phyloP scores from a whole-genome alignment of 2,329 filamentous ascomycete genomes.

The Calonectria naviculata region DNA sequence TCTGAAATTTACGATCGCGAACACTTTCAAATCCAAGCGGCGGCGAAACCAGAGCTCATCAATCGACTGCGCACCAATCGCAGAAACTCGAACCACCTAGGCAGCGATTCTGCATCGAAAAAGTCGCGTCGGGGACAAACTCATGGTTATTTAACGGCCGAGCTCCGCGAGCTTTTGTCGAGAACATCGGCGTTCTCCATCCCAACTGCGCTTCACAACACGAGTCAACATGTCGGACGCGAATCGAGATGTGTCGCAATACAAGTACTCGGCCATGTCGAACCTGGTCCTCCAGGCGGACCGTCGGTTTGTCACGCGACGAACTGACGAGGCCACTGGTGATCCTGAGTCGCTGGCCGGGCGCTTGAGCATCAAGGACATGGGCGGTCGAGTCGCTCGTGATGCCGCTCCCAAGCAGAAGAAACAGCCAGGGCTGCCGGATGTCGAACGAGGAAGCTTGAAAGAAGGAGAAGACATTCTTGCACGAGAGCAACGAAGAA shows the following conservation, averaged over 20 bases:
- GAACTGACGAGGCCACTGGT: constrained; percentile 94
- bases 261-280: constrained; percentile 99
- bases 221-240: constrained; percentile 75
- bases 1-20: constrained; percentile 51
- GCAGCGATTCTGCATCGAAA: constrained; percentile 25
- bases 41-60: constrained; percentile 31
- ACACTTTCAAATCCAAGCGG: constrained; percentile 28
- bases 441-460: constrained; percentile 79
- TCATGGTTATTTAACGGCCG: constrained; percentile 48
- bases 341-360: constrained; percentile 98
- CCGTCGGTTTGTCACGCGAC: constrained; percentile 91
- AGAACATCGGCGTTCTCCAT: constrained; percentile 48
- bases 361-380: constrained; percentile 91
- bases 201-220: constrained; percentile 39
- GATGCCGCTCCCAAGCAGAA: constrained; percentile 86
- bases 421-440: constrained; percentile 74
- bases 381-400: constrained; percentile 86
- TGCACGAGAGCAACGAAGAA: constrained; percentile 85
- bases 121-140: constrained; percentile 35
- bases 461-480: constrained; percentile 87
- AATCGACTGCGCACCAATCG: constrained; percentile 38
- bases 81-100: constrained; percentile 33
- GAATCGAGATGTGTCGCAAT: constrained; percentile 89
- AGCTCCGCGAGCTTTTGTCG: constrained; percentile 51
- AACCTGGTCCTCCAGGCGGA: constrained; percentile 99